Base-by-base conservation (phyloP, 2,329 filamentous ascomycete genomes). In the Trichophyton simii region DNA sequence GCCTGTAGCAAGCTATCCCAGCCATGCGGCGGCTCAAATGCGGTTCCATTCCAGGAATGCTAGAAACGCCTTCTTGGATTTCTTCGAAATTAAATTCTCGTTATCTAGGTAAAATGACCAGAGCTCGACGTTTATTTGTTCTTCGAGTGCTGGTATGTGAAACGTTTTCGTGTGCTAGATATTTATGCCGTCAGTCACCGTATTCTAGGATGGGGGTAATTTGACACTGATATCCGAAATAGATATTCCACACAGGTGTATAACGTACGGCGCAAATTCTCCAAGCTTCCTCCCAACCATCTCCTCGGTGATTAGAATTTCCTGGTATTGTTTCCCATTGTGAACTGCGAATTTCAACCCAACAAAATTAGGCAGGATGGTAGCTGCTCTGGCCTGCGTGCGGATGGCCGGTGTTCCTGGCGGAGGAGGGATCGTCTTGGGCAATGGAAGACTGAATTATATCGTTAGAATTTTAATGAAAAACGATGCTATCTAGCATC, bases 221-320 rank as follows among this genome's bases (percentile, higher is more conserved):
- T 8, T 20, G 2, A 18, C 34, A 15, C 3, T 31, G 25, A 54
- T 54, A 28, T 55, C 52, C n/a, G 36, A 3, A 57, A 38, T 13
- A 57, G 15, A 36, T 44, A 60, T 18, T 42, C 60, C 54, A 38
- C 31, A 34, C 62, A 48, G 0, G 44, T 20, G 57, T 50, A 50
- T 58, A 38, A 84, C 89, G 70, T 83, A 96, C 91, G 84, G 79
- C 65, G 90, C 86, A 73, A 96, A 96, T 77, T 96, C 91, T 68
- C 91, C 91, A 67, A 96, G 80, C 77, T 96, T 96, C 76, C 94
- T 88, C 60, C 91, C 91, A 58, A 96, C 91, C 91, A 96, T 96
- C 70, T 96, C 89, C 73, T 96, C 91, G 15, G 91, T 95, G 65
- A 96, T 88, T 66, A 80, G 82, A 60, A 96, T 81, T 67, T 94